phyloP scores from a whole-genome alignment of 768 basidiomycete species.

The Trametes meyenii region DNA sequence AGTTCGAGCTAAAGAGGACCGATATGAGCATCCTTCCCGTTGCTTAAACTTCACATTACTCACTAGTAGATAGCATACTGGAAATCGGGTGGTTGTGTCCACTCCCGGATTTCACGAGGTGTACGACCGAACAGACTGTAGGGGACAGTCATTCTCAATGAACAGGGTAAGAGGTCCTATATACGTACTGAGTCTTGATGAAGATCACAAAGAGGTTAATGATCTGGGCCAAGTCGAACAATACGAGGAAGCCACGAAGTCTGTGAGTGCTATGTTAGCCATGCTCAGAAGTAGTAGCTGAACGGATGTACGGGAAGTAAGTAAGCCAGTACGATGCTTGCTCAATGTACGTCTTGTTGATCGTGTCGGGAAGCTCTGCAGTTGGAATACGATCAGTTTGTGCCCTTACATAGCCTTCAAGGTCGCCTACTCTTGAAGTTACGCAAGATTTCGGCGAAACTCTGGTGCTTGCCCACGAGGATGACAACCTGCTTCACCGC shows the following conservation, averaged over 20 bases:
- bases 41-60: conserved; percentile 33
- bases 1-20: conserved; percentile 22
- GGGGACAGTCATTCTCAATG: conserved; percentile 1
- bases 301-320: conserved; percentile 74
- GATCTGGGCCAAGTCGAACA: conserved; percentile 96
- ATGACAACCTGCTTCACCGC: conserved; percentile 45
- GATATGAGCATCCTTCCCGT: background rate
- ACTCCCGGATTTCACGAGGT: conserved; percentile 86
- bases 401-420: background rate
- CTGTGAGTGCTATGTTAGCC: conserved; percentile 39
- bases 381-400: background rate
- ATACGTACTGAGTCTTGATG: conserved; percentile 74
- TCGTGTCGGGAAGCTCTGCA: conserved; percentile 65
- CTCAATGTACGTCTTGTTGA: conserved; percentile 88
- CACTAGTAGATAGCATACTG: conserved; percentile 85
- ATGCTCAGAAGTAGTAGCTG: background rate
- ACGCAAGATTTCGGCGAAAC: conserved; percentile 48
- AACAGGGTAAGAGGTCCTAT: background rate
- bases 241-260: conserved; percentile 89
- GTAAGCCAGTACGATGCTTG: conserved; percentile 94
- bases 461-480: conserved; percentile 51
- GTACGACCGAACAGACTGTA: conserved; percentile 81
- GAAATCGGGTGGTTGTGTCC: conserved; percentile 89
- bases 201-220: conserved; percentile 85
- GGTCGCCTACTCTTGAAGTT: conserved; percentile 45